Evolutionary conservation across 495 filamentous ascomycete genomes (phyloP).

Genomic region (Talaromyces liani): DNA sequence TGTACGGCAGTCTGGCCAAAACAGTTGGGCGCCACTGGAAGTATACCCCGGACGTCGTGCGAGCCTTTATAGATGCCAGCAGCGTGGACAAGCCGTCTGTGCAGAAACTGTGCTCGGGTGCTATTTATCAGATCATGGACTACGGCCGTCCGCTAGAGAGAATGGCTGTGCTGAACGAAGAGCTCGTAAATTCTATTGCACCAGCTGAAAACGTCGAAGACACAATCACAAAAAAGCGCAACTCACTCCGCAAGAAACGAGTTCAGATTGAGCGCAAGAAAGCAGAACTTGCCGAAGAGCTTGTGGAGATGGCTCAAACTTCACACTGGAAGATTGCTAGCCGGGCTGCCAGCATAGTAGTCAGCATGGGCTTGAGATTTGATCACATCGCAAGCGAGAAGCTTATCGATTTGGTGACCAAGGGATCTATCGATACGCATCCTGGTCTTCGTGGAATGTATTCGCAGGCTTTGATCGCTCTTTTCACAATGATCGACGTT

Average conservation of each 20-base stretch:
- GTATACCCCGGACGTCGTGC: slow-evolving; percentile 78
- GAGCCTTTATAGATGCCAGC: slow-evolving; percentile 80
- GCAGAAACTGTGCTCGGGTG: slow-evolving; percentile 76
- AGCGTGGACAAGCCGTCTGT: slow-evolving; percentile 89
- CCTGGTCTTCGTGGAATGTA: slow-evolving; percentile 79
- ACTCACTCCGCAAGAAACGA: slow-evolving; percentile 65
- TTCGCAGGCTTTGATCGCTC: slow-evolving; percentile 64
- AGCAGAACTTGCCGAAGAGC: slow-evolving; percentile 66
- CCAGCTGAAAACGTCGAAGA: slow-evolving; percentile 59
- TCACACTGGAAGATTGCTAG: slow-evolving; percentile 96
- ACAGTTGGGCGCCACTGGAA: slow-evolving; percentile 87
- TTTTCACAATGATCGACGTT: slow-evolving; percentile 78
- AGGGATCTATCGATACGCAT: slow-evolving; percentile 82
- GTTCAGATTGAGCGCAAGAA: slow-evolving; percentile 75
- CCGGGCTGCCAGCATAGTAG: slow-evolving; percentile 77
- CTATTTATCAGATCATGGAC: slow-evolving; percentile 81
- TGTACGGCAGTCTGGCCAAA: slow-evolving; percentile 84
- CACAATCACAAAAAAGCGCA: slow-evolving; percentile 57
- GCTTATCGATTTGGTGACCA: slow-evolving; percentile 76
- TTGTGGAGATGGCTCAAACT: slow-evolving; percentile 66
- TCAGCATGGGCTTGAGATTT: slow-evolving; percentile 82
- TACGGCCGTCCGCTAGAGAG: slow-evolving; percentile 78
- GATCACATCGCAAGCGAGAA: slow-evolving; percentile 74
- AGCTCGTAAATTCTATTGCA: slow-evolving; percentile 62
- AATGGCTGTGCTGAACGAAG: slow-evolving; percentile 78